These are phyloP conservation scores for Mycena galericulata DNA, from an alignment of 768 basidiomycete genomes.

Conservation along the genomic window DNA sequence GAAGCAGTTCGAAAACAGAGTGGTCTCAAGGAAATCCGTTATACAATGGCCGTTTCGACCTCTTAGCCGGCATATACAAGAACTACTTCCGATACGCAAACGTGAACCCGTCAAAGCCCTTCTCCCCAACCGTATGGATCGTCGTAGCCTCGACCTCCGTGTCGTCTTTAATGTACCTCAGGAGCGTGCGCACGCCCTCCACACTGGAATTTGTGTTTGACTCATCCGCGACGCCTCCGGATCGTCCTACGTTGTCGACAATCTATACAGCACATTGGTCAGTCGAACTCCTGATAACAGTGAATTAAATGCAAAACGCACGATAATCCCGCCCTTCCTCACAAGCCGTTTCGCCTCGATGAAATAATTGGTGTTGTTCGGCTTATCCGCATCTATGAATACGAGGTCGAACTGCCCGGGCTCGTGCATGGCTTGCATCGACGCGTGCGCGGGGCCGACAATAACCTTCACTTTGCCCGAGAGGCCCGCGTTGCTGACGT, in stretches of 20 bases:
- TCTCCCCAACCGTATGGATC: constrained; percentile 45
- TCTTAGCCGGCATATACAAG: too few species aligned
- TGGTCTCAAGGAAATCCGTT: too few species aligned
- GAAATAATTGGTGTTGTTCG: constrained; percentile 54
- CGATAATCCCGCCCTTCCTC: constrained; percentile 58
- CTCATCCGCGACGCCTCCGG: constrained; percentile 46
- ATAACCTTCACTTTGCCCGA: constrained; percentile 60
- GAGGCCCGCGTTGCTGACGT: constrained; percentile 66
- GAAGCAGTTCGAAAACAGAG: too few species aligned
- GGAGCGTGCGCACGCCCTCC: constrained; percentile 49
- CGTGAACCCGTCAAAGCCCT: constrained; percentile 49
- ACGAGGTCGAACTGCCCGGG: constrained; percentile 69
- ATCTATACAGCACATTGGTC: constrained; percentile 38
- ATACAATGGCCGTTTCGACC: too few species aligned
- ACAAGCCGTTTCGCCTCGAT: constrained; percentile 56
- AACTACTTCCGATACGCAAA: constrained; percentile 37
- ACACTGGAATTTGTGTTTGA: constrained; percentile 26
- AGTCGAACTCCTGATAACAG: not conserved
- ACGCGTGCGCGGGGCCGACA: constrained; percentile 63
- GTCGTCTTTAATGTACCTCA: constrained; percentile 52
- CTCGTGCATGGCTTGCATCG: constrained; percentile 59
- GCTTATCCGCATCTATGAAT: constrained; percentile 68
- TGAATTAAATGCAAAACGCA: constrained; percentile 36
- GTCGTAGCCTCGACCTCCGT: constrained; percentile 46
- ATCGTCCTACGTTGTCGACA: constrained; percentile 56